These are phyloP conservation scores for Citrus trifoliata DNA, from an alignment of 345 rosid genomes.

Conservation along the genomic window DNA sequence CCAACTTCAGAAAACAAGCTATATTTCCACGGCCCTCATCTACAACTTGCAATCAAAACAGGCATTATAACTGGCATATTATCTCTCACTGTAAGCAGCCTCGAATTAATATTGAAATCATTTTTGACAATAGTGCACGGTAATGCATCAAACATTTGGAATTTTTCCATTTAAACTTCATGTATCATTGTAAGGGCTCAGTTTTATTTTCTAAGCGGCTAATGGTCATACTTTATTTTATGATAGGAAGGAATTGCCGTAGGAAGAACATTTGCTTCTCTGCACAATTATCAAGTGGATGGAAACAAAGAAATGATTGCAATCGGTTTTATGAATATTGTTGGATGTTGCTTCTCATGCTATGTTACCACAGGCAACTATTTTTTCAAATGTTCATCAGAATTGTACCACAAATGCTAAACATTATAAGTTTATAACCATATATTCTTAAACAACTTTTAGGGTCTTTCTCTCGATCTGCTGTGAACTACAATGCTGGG, in stretches of 20 bases:
- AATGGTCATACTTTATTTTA: neutral
- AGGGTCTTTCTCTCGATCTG: constrained; percentile 44
- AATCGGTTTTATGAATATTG: constrained; percentile 40
- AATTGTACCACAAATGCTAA: neutral
- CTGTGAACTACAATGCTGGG: constrained; percentile 44
- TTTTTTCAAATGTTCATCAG: neutral
- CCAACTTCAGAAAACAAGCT: constrained; percentile 83
- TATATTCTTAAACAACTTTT: neutral
- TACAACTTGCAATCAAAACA: constrained; percentile 67
- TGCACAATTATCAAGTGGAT: constrained; percentile 39
- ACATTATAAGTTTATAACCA: neutral
- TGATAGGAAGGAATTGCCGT: constrained; percentile 44
- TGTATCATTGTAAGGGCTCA: neutral
- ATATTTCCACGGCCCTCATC: constrained; percentile 47
- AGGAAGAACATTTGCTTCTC: constrained; percentile 42
- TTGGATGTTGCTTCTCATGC: constrained; percentile 44
- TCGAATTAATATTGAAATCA: neutral
- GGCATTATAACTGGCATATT: constrained; percentile 83
- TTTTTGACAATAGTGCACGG: neutral
- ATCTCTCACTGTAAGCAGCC: constrained; percentile 71
- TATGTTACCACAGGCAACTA: constrained; percentile 33
- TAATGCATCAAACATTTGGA: neutral
- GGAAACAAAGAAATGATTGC: constrained; percentile 60
- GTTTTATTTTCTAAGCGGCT: neutral
- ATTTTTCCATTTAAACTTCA: neutral